These are phyloP conservation scores for Aspergillus fijiensis DNA, from an alignment of 2,329 filamentous ascomycete genomes.

Conservation along the genomic window DNA sequence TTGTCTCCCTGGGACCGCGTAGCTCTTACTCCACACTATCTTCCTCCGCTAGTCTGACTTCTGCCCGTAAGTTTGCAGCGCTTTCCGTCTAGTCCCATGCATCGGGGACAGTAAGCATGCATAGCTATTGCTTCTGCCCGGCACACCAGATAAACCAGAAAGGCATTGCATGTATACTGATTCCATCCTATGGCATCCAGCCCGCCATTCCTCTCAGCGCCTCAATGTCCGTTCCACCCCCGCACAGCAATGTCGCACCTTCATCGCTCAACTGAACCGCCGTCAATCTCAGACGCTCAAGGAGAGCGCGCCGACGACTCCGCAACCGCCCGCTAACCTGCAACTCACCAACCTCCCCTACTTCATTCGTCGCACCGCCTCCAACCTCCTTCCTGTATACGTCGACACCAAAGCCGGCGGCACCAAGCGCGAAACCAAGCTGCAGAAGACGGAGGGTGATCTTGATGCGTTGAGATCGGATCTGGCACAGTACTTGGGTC, in stretches of 20 bases:
- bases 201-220: constrained; percentile 23
- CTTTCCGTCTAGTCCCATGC: constrained; percentile 11
- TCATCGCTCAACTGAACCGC: constrained; percentile 39
- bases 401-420: constrained; percentile 70
- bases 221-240: constrained; percentile 17
- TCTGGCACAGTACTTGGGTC: constrained; percentile 57
- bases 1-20: constrained; percentile 31
- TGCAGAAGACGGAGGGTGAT: constrained; percentile 81
- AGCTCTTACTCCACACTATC: constrained; percentile 33
- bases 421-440: constrained; percentile 68
- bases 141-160: not conserved
- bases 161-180: not conserved
- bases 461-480: constrained; percentile 62
- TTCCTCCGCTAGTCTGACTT: constrained; percentile 26
- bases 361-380: constrained; percentile 69
- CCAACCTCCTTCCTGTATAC: constrained; percentile 75
- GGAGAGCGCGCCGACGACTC: constrained; percentile 28
- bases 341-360: constrained; percentile 59
- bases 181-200: not conserved
- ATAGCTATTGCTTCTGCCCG: not conserved
- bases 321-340: constrained; percentile 27
- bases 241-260: constrained; percentile 36
- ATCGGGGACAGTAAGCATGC: constrained; percentile 3
- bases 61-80: constrained; percentile 31
- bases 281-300: constrained; percentile 38